These are phyloP conservation scores for Obelidium mucronatum DNA, from an alignment of 192 early-diverging fungal genomes.

Conservation along the genomic window DNA sequence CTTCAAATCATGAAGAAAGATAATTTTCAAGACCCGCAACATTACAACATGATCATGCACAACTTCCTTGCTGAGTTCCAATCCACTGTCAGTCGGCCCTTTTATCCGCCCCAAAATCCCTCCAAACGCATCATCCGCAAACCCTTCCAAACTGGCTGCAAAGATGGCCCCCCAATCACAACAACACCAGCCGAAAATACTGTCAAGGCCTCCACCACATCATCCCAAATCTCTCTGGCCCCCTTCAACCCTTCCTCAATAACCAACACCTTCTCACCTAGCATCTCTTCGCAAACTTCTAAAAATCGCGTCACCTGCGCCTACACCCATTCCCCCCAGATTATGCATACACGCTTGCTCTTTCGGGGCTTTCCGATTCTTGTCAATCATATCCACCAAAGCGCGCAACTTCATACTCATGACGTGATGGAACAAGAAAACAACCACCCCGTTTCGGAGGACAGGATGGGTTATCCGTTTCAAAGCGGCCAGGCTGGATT, in stretches of 20 bases:
- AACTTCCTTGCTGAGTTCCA: neutral
- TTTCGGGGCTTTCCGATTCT: slow-evolving; percentile 4
- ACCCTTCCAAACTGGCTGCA: slow-evolving; percentile 11
- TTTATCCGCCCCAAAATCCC: slow-evolving; percentile 21
- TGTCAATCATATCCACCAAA: slow-evolving; percentile 14
- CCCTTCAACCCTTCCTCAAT: slow-evolving; percentile 32
- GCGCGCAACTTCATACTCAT: neutral
- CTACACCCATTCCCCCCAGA: slow-evolving; percentile 17
- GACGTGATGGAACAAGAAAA: slow-evolving; percentile 6
- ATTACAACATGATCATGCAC: slow-evolving; percentile 16
- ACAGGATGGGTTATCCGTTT: slow-evolving; percentile 6
- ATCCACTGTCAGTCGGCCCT: neutral
- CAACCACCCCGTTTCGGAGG: neutral
- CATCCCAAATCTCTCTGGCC: slow-evolving; percentile 30
- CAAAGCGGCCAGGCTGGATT: neutral
- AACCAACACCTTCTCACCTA: slow-evolving; percentile 13
- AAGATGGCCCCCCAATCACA: slow-evolving; percentile 1
- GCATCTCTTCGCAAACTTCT: neutral
- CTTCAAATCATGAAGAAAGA: slow-evolving; percentile 25
- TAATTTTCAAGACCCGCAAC: neutral
- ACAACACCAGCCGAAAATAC: slow-evolving; percentile 32
- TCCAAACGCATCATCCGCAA: slow-evolving; percentile 40
- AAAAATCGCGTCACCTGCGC: neutral
- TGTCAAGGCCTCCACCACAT: slow-evolving; percentile 22
- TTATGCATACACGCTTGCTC: slow-evolving; percentile 11